Conservation (phyloP, 1,139 yeast species). For the Suhomyces bribrorum region DNA sequence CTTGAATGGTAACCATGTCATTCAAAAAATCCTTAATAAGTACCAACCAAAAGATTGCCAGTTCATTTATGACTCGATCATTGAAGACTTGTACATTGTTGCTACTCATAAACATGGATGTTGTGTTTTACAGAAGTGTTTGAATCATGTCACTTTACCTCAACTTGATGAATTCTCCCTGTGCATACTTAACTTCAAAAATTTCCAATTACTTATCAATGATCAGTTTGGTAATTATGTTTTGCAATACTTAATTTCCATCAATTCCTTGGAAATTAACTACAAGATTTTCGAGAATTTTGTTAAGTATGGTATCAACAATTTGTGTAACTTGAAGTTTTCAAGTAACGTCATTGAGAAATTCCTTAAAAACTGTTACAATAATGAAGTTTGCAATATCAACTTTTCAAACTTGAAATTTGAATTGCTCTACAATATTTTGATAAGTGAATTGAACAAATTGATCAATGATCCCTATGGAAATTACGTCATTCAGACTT, state of each 20-base stretch:
- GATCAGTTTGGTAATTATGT: slow-evolving; percentile 54
- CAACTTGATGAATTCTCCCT: slow-evolving; percentile 40
- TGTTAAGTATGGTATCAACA: slow-evolving; percentile 35
- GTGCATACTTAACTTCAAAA: slow-evolving; percentile 37
- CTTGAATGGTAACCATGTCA: slow-evolving; percentile 51
- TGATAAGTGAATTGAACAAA: slow-evolving; percentile 46
- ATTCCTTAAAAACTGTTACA: slow-evolving; percentile 45
- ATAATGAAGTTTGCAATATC: slow-evolving; percentile 30
- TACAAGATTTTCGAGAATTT: slow-evolving; percentile 38
- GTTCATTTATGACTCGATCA: slow-evolving; percentile 46
- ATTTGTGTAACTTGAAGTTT: slow-evolving; percentile 45
- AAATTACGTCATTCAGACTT: slow-evolving; percentile 30
- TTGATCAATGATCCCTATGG: slow-evolving; percentile 38
- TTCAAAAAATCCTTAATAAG: slow-evolving; percentile 48
- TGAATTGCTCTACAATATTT: slow-evolving; percentile 37
- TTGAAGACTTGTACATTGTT: slow-evolving; percentile 38
- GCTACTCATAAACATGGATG: slow-evolving; percentile 54
- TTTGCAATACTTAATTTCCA: slow-evolving; percentile 46
- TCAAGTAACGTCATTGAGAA: slow-evolving; percentile 51
- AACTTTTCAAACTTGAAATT: slow-evolving; percentile 36
- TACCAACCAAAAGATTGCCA: slow-evolving; percentile 41
- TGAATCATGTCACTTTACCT: slow-evolving; percentile 43
- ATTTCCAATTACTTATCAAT: slow-evolving; percentile 36
- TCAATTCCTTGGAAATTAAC: slow-evolving; percentile 42
- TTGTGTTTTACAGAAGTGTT: slow-evolving; percentile 49